These are phyloP conservation scores for Aspergillus brasiliensis DNA, from an alignment of 2,329 filamentous ascomycete species.

Conservation along the genomic window DNA sequence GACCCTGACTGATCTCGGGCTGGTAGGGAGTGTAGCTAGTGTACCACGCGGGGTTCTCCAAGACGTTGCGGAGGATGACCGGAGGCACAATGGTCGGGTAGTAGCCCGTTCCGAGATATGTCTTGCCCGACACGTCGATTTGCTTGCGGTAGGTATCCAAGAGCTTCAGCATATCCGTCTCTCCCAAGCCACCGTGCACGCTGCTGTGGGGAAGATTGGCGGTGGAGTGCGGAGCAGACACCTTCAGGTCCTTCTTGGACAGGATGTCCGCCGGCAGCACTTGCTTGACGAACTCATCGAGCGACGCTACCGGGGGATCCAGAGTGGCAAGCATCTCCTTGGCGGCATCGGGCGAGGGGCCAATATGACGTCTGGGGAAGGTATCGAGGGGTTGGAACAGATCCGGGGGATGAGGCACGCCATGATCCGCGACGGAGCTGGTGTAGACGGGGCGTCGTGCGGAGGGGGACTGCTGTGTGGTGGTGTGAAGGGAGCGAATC, in stretches of 20 bases:
- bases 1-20: conserved; percentile 93
- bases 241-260: conserved; percentile 63
- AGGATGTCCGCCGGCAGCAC: conserved; percentile 81
- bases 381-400: conserved; percentile 54
- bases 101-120: conserved; percentile 86
- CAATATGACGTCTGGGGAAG: conserved; percentile 84
- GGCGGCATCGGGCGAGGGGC: conserved; percentile 70
- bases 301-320: conserved; percentile 68
- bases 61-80: conserved; percentile 88
- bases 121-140: conserved; percentile 63
- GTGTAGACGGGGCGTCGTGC: conserved; percentile 67
- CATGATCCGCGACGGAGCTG: conserved; percentile 89
- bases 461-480: conserved; percentile 26
- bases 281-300: conserved; percentile 83
- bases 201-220: conserved; percentile 44
- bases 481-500: conserved; percentile 33
- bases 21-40: conserved; percentile 98
- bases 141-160: conserved; percentile 49
- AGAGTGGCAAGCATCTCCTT: conserved; percentile 78
- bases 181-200: conserved; percentile 49
- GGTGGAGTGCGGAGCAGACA: conserved; percentile 52
- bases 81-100: conserved; percentile 82
- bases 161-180: conserved; percentile 46
- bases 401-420: conserved; percentile 40
- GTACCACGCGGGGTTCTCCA: conserved; percentile 95